These are phyloP conservation scores for Coprinopsis marcescibilis DNA, from an alignment of 768 basidiomycete species.

Conservation along the genomic window DNA sequence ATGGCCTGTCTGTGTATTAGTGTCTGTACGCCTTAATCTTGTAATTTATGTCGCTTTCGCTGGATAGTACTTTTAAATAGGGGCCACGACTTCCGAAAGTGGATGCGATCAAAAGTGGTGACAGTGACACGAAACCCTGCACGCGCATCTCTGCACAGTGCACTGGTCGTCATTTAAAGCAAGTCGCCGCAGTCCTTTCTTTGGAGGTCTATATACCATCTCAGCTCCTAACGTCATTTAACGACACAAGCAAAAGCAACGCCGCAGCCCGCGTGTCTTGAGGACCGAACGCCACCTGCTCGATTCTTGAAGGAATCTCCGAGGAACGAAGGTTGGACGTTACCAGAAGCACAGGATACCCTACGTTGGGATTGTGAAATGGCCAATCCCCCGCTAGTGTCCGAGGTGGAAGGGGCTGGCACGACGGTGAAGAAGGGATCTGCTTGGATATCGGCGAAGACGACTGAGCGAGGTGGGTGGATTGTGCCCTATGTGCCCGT, in stretches of 20 bases:
- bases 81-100: not conserved
- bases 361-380: too few species aligned
- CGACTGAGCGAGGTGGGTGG: conserved; percentile 44
- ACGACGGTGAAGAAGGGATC: conserved; percentile 33
- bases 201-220: too few species aligned
- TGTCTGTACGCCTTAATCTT: too few species aligned
- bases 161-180: not conserved
- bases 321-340: not conserved
- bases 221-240: too few species aligned
- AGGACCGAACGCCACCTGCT: not conserved
- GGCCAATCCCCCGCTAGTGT: conserved; percentile 23
- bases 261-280: not conserved
- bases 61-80: too few species aligned
- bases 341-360: not conserved
- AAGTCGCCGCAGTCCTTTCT: conserved; percentile 1
- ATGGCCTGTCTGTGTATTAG: too few species aligned
- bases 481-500: conserved; percentile 5
- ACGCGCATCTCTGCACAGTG: not conserved
- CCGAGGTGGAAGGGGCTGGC: conserved; percentile 28
- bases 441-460: conserved; percentile 35
- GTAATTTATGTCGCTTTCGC: too few species aligned
- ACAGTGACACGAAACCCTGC: not conserved
- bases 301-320: not conserved
- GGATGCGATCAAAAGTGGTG: not conserved
- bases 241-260: not conserved